Evolutionary conservation across 345 rosid species (phyloP), one percentile per base, ranked within the genome.

Genomic region (Bretschneidera sinensis): DNA sequence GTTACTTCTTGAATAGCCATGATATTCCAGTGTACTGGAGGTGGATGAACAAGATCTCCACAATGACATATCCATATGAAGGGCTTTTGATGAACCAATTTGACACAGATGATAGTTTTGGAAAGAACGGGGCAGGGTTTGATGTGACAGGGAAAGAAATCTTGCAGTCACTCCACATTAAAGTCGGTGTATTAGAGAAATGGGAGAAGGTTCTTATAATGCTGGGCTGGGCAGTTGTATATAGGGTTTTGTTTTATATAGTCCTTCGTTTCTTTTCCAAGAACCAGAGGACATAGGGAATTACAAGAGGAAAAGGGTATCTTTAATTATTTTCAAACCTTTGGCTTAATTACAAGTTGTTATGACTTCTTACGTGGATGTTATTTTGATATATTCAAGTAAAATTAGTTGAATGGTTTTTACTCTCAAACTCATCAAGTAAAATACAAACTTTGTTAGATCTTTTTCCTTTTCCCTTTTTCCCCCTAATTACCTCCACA

Each of bases 41-140:
- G 34, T 85, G 88, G 92, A 83, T 83, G 92, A 85, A 85, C 82
- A 81, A 73, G 79, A 51, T 81, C 55, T 85, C 92, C 18, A 83
- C 88, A 2, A 85, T 85, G 78, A 75, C 88, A 13, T 83, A 85
- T 57, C 88, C 88, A 0, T 85, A 79, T 15, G 92, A 85, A 61
- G 88, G 84, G 51, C 77, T 85, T 11, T 47, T 85, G 77, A 83
- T 83, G 92, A 85, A 85, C 60, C 63, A 85, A 66, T 83, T 60
- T 55, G 86, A 81, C 66, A 81, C 85, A 4, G 0, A 10, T 0
- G 25, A 31, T 0, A 2, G 4, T 0, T 85, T 81, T 22, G 81
- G 68, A 24, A 11, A 0, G 0, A 60, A 57, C 34, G 25, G 14
- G 0, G 1, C 9, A 5, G 63, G 43, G 24, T 15, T 8, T 0